phyloP scores from a whole-genome alignment of 2,329 filamentous ascomycete species.

The Akanthomyces muscarius region DNA sequence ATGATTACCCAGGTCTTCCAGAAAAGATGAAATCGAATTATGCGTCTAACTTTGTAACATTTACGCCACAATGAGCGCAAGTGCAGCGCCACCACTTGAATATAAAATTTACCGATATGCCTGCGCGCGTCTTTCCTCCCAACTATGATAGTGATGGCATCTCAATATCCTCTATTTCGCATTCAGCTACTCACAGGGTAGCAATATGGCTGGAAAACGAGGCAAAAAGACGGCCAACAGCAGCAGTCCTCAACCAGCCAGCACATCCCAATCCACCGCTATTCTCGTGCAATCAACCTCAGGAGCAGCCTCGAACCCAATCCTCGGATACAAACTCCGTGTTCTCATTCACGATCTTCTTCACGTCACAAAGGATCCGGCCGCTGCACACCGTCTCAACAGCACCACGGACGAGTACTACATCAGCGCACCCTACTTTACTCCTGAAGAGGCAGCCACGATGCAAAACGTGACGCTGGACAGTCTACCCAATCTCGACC shows the following conservation, averaged over 20 bases:
- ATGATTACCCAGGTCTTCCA: too few species aligned
- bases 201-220: background rate
- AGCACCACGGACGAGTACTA: slow-evolving; percentile 19
- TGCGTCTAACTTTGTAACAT: background rate
- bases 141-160: background rate
- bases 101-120: too few species aligned
- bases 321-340: slow-evolving; percentile 19
- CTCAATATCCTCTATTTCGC: background rate
- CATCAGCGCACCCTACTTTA: slow-evolving; percentile 21
- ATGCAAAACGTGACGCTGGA: slow-evolving; percentile 18
- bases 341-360: slow-evolving; percentile 18
- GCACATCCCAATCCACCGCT: too few species aligned
- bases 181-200: background rate
- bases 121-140: too few species aligned
- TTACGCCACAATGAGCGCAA: background rate
- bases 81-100: background rate
- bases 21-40: too few species aligned
- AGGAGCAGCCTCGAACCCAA: too few species aligned
- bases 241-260: too few species aligned
- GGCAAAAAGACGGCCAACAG: background rate
- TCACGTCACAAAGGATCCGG: slow-evolving; percentile 16
- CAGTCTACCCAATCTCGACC: background rate
- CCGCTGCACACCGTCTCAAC: slow-evolving; percentile 16
- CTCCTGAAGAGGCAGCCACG: slow-evolving; percentile 7
- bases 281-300: background rate